These are phyloP conservation scores for Corylus avellana DNA, from an alignment of 306 rosid species.

Conservation along the genomic window DNA sequence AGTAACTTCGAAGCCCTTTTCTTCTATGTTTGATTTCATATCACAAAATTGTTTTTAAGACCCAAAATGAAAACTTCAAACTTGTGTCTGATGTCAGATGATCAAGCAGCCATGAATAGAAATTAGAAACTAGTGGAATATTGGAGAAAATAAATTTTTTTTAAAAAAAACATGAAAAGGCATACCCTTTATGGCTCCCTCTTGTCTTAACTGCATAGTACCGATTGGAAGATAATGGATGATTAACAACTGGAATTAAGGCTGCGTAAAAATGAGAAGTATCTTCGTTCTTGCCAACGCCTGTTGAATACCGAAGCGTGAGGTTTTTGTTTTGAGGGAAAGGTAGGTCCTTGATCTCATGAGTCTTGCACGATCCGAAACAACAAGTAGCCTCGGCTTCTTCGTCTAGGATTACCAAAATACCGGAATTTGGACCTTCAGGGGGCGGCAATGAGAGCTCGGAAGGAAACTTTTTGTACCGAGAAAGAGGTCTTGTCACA, in stretches of 20 bases:
- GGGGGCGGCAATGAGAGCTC: slow-evolving; percentile 28
- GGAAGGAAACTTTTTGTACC: slow-evolving; percentile 22
- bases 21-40: too few species aligned
- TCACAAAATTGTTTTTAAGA: too few species aligned
- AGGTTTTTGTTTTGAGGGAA: slow-evolving; percentile 43
- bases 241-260: slow-evolving; percentile 61
- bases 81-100: too few species aligned
- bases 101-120: too few species aligned
- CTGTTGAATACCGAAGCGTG: neutral
- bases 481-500: slow-evolving; percentile 33
- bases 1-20: too few species aligned
- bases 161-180: neutral
- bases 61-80: too few species aligned
- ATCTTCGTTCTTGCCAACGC: neutral
- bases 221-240: slow-evolving; percentile 50
- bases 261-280: neutral
- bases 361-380: slow-evolving; percentile 24
- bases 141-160: too few species aligned
- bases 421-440: slow-evolving; percentile 40
- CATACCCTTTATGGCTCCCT: slow-evolving; percentile 43
- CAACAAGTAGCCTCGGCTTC: slow-evolving; percentile 24
- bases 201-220: slow-evolving; percentile 50
- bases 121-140: too few species aligned
- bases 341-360: slow-evolving; percentile 22
- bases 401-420: slow-evolving; percentile 30